Evolutionary conservation across 208 protist genomes (phyloP), one percentile per base, ranked within the genome.

Genomic region (Leishmania tropica): DNA sequence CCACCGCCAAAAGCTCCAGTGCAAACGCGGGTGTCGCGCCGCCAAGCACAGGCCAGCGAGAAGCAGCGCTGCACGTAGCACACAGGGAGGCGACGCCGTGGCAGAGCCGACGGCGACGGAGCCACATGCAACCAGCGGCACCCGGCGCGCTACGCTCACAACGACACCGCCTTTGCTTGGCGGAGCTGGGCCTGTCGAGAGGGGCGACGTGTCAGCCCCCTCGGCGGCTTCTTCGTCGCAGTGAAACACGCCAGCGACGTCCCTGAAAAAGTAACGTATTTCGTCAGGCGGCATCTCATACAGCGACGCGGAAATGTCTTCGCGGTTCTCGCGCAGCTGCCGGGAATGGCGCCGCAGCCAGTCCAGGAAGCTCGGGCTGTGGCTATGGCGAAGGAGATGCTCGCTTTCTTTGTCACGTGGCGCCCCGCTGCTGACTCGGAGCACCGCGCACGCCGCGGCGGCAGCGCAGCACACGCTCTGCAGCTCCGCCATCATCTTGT

Each of bases 1-100:
- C 82, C 83, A 81, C 31, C 54, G 58, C 65, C 74, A 85, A 62
- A 84, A 87, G 47, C 31, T 75, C 76, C 81, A 81, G 54, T 87
- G 84, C 76, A 84, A 42, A 7, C 31, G 64, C 0, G 53, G 42
- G 51, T 83, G 80, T 21, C 56, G 48, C 53, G 78, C 56, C 53
- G 70, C 80, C 62, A 82, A 47, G 40, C 76, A 11, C 15, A 82
- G 67, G 15, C 84, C 81, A 37, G 62, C 79, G 51, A 84, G 24
- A 15, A 87, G 80, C 31, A 82, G 68, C 6, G 60, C n/a, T 31
- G 78, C 73, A 31, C 76, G 37, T 24, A 87, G 45, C 37, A 81
- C 58, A 37, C 74, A 85, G 70, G 80, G 56, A 4, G 80, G 17
- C 3, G 56, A 75, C 42, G 71, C 37, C 58, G 7, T 58, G 15